phyloP scores from a whole-genome alignment of 2,329 filamentous ascomycete genomes.

The Cadophora sp. region DNA sequence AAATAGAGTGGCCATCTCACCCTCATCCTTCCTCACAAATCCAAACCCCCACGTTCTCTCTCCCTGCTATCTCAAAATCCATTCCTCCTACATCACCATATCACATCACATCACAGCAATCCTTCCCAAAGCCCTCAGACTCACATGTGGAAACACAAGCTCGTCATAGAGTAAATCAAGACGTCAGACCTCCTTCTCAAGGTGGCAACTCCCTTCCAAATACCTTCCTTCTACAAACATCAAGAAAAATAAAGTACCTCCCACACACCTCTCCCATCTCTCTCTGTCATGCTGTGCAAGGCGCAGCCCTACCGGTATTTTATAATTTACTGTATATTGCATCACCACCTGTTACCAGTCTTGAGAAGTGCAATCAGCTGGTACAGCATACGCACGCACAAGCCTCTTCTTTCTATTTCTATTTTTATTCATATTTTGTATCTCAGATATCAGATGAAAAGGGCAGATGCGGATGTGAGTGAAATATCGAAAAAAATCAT shows the following conservation, averaged over 20 bases:
- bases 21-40: not conserved
- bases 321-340: not conserved
- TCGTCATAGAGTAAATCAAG: not conserved
- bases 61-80: not conserved
- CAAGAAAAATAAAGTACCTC: slow-evolving; percentile 7
- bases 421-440: not conserved
- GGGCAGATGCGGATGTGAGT: not conserved
- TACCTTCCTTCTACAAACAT: not conserved
- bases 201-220: not conserved
- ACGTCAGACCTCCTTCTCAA: slow-evolving; percentile 7
- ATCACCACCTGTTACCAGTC: not conserved
- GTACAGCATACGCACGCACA: not conserved
- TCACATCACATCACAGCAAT: not conserved
- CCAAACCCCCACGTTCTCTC: not conserved
- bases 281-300: not conserved
- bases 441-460: not conserved
- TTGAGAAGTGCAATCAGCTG: not conserved
- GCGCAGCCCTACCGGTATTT: not conserved
- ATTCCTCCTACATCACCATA: not conserved
- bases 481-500: not conserved
- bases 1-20: not conserved
- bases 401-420: not conserved
- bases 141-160: not conserved
- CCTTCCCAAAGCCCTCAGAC: not conserved
- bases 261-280: not conserved